Evolutionary conservation across 805 yeast genomes (phyloP).

Genomic region (Candida ficus): DNA sequence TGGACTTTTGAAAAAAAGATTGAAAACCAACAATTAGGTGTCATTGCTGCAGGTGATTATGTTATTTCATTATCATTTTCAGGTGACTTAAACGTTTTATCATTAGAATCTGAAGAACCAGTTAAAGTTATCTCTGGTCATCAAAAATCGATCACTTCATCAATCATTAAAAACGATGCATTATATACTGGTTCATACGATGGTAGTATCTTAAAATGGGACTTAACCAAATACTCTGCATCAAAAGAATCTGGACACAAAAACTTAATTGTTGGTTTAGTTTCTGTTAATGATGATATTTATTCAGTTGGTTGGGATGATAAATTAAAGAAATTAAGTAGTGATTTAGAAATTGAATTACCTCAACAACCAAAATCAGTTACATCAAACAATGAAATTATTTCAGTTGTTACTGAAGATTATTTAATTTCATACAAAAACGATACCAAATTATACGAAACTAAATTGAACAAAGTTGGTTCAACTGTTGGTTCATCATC

Average conservation of each 20-base stretch:
- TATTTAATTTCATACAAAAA: constrained; percentile 27
- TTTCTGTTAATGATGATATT: constrained; percentile 27
- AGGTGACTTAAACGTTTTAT: constrained; percentile 67
- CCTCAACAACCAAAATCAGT: constrained; percentile 48
- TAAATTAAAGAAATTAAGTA: constrained; percentile 40
- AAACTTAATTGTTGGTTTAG: constrained; percentile 60
- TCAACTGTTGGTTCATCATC: constrained; percentile 40
- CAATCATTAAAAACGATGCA: constrained; percentile 25
- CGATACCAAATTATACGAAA: constrained; percentile 27
- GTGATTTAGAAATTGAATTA: constrained; percentile 28
- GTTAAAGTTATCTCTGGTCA: constrained; percentile 59
- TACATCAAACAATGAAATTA: constrained; percentile 30
- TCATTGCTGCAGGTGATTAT: constrained; percentile 55
- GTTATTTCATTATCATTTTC: constrained; percentile 63
- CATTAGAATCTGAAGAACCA: constrained; percentile 30
- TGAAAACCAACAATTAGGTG: constrained; percentile 74
- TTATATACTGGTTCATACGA: constrained; percentile 74
- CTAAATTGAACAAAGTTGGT: constrained; percentile 33
- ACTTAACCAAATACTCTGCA: constrained; percentile 31
- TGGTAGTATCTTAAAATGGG: constrained; percentile 69
- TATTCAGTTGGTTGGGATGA: constrained; percentile 90
- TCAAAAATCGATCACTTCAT: constrained; percentile 72
- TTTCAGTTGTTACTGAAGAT: constrained; percentile 37
- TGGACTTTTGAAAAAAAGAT: constrained; percentile 48
- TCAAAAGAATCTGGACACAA: constrained; percentile 44